Evolutionary conservation across 148 eudicot genomes (phyloP).

Genomic region (Fallopia convolvulus): DNA sequence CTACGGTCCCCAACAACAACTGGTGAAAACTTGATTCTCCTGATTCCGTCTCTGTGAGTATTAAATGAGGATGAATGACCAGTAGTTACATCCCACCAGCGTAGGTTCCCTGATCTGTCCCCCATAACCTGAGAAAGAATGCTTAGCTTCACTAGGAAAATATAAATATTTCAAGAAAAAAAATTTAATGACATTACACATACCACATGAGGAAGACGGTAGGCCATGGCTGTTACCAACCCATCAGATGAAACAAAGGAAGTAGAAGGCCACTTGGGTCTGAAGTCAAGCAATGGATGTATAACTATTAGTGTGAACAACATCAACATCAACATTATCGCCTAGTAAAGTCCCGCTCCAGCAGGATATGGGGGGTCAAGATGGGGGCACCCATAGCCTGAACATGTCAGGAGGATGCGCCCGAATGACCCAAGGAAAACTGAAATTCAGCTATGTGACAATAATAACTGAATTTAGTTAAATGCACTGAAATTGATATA

Average conservation of each 20-base stretch:
- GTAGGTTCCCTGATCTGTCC: conserved; percentile 90
- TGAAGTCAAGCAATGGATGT: conserved; percentile 26
- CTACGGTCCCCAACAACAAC: conserved; percentile 89
- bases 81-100: conserved; percentile 99
- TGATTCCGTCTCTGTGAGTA: conserved; percentile 91
- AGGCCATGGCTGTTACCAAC: conserved; percentile 95
- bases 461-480: too few species aligned
- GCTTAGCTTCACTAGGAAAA: conserved; percentile 12
- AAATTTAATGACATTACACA: conserved; percentile 17
- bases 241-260: conserved; percentile 94
- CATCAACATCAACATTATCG: too few species aligned
- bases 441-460: too few species aligned
- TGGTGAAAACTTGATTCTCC: conserved; percentile 96
- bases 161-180: background rate
- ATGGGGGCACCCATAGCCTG: too few species aligned
- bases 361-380: too few species aligned
- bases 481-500: too few species aligned
- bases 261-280: conserved; percentile 98
- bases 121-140: conserved; percentile 79
- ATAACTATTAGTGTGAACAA: background rate
- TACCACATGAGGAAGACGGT: conserved; percentile 98
- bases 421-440: too few species aligned
- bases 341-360: too few species aligned
- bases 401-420: too few species aligned
- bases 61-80: conserved; percentile 96